Base-by-base conservation (phyloP, 352 stramenopile species). In the Pythium chondricola region DNA sequence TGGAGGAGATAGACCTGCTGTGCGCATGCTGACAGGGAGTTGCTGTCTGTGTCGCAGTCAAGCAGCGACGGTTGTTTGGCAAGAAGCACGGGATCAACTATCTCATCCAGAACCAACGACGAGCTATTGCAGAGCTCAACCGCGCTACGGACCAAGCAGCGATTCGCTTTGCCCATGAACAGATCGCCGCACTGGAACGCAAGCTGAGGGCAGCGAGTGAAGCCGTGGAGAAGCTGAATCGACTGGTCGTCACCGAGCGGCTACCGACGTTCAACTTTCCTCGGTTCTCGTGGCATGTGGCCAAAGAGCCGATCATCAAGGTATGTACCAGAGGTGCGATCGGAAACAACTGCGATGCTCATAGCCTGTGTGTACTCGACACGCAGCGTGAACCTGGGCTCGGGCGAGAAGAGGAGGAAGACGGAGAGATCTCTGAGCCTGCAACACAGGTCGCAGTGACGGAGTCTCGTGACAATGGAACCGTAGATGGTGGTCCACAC, bases 241-340 rank as follows among this genome's bases (percentile, higher is more conserved):
- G 45, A 11, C 41, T 59, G 4, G 65, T 64, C 7, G 26, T 71
- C n/a, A 30, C 50, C 9, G 25, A 67, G 9, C 29, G 30, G 18
- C 42, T 74, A 4, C 65, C 65, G 20, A 60, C 71, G 18, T 74
- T 74, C 52, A 74, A 74, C 27, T 74, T 74, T 43, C 63, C 65
- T 21, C 24, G 30, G 2, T 63, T 61, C 6, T 39, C 45, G n/a
- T 74, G 65, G 65, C 65, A 74, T 37, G 55, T 74, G 36, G 26
- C 22, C 16, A 29, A 44, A 6, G 61, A 66, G 3, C 61, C 62
- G 5, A 50, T 68, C 16, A 74, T 74, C 30, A 74, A 74, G 52
- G 65, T 74, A 27, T 17, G 26, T 4, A 13, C 4, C 3, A 39
- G 11, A 17, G 17, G 16, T 17, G 11, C 17, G 20, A 17, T 13